phyloP scores from a whole-genome alignment of 768 basidiomycete genomes.

The Russula abietina region DNA sequence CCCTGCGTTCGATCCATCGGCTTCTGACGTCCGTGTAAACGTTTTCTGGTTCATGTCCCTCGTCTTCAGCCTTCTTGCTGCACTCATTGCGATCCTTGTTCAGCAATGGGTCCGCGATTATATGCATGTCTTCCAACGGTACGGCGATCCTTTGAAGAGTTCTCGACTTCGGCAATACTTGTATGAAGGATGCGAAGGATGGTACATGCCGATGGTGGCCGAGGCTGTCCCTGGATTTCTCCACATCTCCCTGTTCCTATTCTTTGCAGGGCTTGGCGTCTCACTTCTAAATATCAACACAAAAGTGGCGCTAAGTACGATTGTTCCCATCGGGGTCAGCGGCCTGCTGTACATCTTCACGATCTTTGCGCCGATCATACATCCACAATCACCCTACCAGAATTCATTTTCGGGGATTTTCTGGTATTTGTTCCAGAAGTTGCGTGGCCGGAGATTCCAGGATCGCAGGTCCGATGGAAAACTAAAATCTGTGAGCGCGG shows the following conservation, averaged over 20 bases:
- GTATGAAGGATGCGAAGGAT: background rate
- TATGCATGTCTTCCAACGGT: background rate
- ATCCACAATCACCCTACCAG: background rate
- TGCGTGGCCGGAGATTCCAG: background rate
- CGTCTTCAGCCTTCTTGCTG: no score
- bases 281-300: background rate
- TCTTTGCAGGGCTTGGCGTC: background rate
- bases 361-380: background rate
- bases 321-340: background rate
- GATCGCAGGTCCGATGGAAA: background rate
- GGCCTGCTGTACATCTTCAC: background rate
- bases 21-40: background rate
- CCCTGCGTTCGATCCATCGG: background rate
- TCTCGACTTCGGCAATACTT: conserved; percentile 1
- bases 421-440: background rate
- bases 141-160: conserved; percentile 1
- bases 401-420: background rate
- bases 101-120: no score
- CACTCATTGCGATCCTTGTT: no score
- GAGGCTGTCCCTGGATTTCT: background rate
- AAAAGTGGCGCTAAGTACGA: background rate
- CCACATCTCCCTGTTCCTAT: background rate
- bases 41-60: conserved; percentile 1
- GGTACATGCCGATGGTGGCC: background rate
- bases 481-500: background rate